A percentile compares a stretch with the other conserved stretches of the same genome.
Conservation (phyloP, 176 grass and related monocot genomes). For the Musa itinerans region DNA sequence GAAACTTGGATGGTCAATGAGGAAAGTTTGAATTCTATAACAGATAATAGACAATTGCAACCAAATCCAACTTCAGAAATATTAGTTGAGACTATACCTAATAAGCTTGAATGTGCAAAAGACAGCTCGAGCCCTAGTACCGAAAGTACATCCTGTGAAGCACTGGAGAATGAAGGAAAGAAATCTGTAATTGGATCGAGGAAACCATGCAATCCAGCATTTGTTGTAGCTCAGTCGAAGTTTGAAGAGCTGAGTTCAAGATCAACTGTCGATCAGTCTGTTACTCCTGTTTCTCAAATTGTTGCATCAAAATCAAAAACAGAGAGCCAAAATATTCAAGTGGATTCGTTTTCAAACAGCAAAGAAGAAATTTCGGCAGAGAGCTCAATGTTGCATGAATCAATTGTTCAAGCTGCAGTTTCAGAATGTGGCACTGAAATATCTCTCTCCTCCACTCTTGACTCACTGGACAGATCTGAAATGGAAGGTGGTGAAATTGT, state of each 20-base stretch:
- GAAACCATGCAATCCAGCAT: conserved; percentile 13
- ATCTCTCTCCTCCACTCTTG: conserved; percentile 17
- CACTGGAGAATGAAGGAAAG: conserved; percentile 8
- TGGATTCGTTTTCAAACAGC: not conserved
- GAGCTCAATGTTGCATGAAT: conserved; percentile 1
- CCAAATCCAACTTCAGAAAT: not conserved
- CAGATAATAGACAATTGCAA: not conserved
- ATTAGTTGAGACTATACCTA: not conserved
- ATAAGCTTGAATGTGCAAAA: not conserved
- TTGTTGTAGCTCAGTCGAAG: conserved; percentile 18
- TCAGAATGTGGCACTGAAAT: conserved; percentile 24
- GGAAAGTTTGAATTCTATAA: not conserved
- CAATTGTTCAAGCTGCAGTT: conserved; percentile 7
- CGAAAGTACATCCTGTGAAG: not conserved
- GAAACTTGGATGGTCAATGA: not conserved
- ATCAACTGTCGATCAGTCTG: not conserved
- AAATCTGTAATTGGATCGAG: not conserved
- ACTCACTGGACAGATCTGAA: conserved; percentile 18
- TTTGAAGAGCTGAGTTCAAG: conserved; percentile 10
- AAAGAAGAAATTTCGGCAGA: not conserved
- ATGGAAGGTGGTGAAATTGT: conserved; percentile 17
- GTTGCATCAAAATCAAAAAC: conserved; percentile 3
- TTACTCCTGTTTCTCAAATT: conserved; percentile 6
- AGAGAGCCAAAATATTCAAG: not conserved
- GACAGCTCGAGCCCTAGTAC: not conserved